These are phyloP conservation scores for Dissophora globulifera DNA, from an alignment of 192 early-diverging fungal genomes.

Conservation along the genomic window DNA sequence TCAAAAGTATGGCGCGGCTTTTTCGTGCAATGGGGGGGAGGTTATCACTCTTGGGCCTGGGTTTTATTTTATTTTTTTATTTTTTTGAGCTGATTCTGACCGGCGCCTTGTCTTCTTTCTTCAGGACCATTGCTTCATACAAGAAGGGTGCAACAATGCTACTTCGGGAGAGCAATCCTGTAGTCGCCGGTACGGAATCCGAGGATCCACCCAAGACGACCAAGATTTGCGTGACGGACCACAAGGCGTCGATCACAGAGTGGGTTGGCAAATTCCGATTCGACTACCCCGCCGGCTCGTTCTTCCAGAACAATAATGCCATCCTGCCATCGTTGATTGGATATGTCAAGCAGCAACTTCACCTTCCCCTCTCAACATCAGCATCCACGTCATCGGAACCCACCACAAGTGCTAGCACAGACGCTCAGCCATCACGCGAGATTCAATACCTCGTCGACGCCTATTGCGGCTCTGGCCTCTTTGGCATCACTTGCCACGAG, in stretches of 20 bases:
- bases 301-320: constrained; percentile 77
- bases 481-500: constrained; percentile 69
- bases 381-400: not conserved
- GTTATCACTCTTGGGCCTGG: too few relatives aligned
- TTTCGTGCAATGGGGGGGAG: too few relatives aligned
- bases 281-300: constrained; percentile 70
- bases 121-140: constrained; percentile 60
- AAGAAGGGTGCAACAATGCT: constrained; percentile 69
- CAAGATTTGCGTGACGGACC: constrained; percentile 64
- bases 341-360: constrained; percentile 71
- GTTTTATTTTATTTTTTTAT: too few relatives aligned
- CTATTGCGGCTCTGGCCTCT: constrained; percentile 79
- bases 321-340: constrained; percentile 70
- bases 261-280: constrained; percentile 67
- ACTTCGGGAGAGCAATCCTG: constrained; percentile 65
- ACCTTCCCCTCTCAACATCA: constrained; percentile 29
- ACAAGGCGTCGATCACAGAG: constrained; percentile 65
- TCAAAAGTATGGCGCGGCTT: constrained; percentile 34
- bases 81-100: too few relatives aligned
- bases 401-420: too few relatives aligned
- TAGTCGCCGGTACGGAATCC: constrained; percentile 34
- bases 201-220: constrained; percentile 39
- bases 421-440: constrained; percentile 43
- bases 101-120: not conserved
- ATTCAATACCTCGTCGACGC: constrained; percentile 71